A percentile compares a stretch with the other conserved stretches of the same genome.
Conservation (phyloP, 805 yeast genomes). For the Yarrowia sp. region DNA sequence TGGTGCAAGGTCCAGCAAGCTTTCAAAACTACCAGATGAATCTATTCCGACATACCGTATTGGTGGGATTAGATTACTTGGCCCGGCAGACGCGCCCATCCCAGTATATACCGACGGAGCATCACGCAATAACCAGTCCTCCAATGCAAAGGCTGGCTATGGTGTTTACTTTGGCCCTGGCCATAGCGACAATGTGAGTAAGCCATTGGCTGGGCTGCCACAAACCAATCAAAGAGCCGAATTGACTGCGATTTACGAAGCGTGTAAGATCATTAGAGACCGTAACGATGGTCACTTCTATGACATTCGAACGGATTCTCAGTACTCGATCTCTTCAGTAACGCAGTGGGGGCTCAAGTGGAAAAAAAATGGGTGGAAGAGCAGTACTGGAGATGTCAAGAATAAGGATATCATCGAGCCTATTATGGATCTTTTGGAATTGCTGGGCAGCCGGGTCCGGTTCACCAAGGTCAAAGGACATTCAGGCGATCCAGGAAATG, state of each 20-base stretch:
- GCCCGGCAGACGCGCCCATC: background rate
- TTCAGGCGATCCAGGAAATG: slow-evolving; percentile 3
- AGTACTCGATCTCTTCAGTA: slow-evolving; percentile 1
- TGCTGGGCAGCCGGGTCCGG: background rate
- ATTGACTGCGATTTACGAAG: background rate
- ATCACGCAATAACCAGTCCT: background rate
- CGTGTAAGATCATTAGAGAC: background rate
- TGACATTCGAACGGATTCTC: slow-evolving; percentile 2
- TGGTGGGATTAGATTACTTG: background rate
- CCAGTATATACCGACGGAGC: slow-evolving; percentile 13
- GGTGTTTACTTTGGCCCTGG: background rate
- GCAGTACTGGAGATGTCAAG: background rate
- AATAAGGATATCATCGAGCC: background rate
- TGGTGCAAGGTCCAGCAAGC: background rate
- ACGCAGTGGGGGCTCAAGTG: background rate
- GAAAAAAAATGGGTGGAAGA: background rate
- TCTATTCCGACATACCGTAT: background rate
- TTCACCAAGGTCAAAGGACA: background rate
- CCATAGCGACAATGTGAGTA: background rate
- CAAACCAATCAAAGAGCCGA: slow-evolving; percentile 20
- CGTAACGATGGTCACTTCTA: background rate
- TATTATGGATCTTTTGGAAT: background rate
- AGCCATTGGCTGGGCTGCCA: background rate
- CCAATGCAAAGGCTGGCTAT: background rate
- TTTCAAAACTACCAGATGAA: background rate